Percentiles rank a stretch among this genome's conserved stretches.
phyloP scores from a whole-genome alignment of 306 rosid genomes.

The Erythrophleum fordii region DNA sequence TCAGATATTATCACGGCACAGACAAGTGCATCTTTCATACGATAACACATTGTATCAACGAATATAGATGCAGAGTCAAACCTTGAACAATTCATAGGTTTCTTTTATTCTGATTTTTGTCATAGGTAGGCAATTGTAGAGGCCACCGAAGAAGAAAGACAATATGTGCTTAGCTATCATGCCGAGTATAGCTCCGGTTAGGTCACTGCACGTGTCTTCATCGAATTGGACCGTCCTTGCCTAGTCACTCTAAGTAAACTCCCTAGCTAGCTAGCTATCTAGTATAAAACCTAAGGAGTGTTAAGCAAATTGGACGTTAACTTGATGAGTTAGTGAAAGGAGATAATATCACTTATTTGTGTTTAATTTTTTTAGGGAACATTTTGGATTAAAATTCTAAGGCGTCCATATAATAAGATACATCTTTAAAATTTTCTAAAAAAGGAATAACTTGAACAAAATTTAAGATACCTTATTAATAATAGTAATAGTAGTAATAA shows the following conservation, averaged over 20 bases:
- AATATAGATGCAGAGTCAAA: conserved; percentile 3
- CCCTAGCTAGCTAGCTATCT: not conserved
- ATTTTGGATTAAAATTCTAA: no score
- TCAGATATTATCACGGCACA: not conserved
- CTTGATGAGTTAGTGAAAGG: no score
- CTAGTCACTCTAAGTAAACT: not conserved
- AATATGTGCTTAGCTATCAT: not conserved
- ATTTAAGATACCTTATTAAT: no score
- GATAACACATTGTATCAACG: not conserved
- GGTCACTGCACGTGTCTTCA: conserved; percentile 22
- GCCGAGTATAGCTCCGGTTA: no score
- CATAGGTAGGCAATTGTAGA: not conserved
- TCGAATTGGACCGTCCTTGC: conserved; percentile 36
- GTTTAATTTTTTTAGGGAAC: no score
- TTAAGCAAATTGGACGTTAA: not conserved
- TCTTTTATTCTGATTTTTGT: not conserved
- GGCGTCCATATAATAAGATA: no score
- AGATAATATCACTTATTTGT: no score
- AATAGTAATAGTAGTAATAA: no score
- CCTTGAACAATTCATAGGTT: not conserved
- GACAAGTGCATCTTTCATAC: conserved; percentile 18
- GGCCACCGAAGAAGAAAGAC: conserved; percentile 11
- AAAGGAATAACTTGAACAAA: no score
- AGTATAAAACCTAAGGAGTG: not conserved
- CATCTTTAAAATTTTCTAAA: no score